phyloP scores from a whole-genome alignment of 1,284 basidiomycete genomes.

The Leccinum griseonigrum region DNA sequence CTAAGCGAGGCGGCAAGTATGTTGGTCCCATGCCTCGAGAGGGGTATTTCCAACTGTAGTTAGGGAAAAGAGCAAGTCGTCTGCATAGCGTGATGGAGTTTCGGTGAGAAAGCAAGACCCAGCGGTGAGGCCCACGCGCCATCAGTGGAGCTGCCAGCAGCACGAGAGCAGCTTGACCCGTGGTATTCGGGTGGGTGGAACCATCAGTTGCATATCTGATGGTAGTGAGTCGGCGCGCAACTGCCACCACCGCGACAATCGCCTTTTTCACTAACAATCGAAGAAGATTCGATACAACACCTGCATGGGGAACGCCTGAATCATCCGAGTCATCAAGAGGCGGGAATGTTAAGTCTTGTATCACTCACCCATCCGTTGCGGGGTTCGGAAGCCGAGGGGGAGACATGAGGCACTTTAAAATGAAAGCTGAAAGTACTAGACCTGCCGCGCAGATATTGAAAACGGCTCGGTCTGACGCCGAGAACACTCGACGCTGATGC shows the following conservation, averaged over 20 bases:
- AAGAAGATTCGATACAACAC: constrained; percentile 19
- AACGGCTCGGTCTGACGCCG: constrained; percentile 29
- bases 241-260: constrained; percentile 16
- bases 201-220: constrained; percentile 11
- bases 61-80: constrained; percentile 10
- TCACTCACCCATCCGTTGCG: constrained; percentile 17
- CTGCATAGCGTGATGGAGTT: constrained; percentile 8
- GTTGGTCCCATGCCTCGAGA: constrained; percentile 22
- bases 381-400: constrained; percentile 22
- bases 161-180: constrained; percentile 7
- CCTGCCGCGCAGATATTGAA: constrained; percentile 4
- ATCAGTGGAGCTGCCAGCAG: constrained; percentile 3
- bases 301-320: constrained; percentile 7
- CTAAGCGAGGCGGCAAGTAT: constrained; percentile 30
- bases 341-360: constrained; percentile 18
- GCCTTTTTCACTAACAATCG: constrained; percentile 16
- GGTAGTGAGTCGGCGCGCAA: constrained; percentile 12
- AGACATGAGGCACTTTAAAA: constrained; percentile 20
- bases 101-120: constrained; percentile 9
- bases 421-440: constrained; percentile 25
- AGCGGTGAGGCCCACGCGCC: not conserved
- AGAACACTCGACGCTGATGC: constrained; percentile 17
- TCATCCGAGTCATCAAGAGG: constrained; percentile 7
- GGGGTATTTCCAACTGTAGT: constrained; percentile 16
- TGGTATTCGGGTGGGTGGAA: constrained; percentile 7